Percentiles rank a stretch among this genome's conserved stretches.
phyloP scores from a whole-genome alignment of 2,329 filamentous ascomycete species.

The Talaromyces islandicus region DNA sequence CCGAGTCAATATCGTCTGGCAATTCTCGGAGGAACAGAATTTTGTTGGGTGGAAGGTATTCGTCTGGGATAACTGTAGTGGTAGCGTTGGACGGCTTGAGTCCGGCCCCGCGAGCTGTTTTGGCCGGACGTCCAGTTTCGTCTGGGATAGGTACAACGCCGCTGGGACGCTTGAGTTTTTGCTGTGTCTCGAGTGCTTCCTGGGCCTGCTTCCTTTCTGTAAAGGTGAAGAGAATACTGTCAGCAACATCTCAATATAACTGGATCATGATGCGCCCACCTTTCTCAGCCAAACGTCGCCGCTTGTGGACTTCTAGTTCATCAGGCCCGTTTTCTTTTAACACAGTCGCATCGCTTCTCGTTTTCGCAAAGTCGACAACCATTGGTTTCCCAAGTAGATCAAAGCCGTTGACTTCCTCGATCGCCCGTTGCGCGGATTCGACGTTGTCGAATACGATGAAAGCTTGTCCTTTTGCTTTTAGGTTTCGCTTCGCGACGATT shows the following conservation, averaged over 20 bases:
- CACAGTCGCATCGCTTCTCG: conserved; percentile 82
- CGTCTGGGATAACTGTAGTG: conserved; percentile 79
- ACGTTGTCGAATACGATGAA: conserved; percentile 84
- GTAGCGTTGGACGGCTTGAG: conserved; percentile 69
- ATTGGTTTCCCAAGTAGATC: conserved; percentile 89
- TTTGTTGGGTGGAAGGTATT: conserved; percentile 96
- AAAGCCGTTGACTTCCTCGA: conserved; percentile 88
- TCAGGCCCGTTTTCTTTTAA: conserved; percentile 65
- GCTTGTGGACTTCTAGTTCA: conserved; percentile 83
- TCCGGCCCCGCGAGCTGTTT: conserved; percentile 64
- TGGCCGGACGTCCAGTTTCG: conserved; percentile 55
- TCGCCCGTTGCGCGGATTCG: conserved; percentile 72
- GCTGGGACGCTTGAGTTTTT: conserved; percentile 63
- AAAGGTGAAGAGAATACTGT: neutral
- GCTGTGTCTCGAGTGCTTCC: conserved; percentile 72
- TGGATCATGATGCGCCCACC: conserved; percentile 50
- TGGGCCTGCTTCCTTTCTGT: conserved; percentile 72
- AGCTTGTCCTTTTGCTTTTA: conserved; percentile 90
- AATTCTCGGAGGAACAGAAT: conserved; percentile 91
- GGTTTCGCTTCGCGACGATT: conserved; percentile 79
- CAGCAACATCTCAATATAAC: conserved; percentile 11
- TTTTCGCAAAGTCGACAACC: conserved; percentile 73
- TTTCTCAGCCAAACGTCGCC: conserved; percentile 79
- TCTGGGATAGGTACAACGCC: conserved; percentile 35
- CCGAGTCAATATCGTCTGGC: conserved; percentile 78